Percentiles rank a stretch among this genome's conserved stretches.
phyloP scores from a whole-genome alignment of 306 rosid genomes.

The Sicyos baderoa region DNA sequence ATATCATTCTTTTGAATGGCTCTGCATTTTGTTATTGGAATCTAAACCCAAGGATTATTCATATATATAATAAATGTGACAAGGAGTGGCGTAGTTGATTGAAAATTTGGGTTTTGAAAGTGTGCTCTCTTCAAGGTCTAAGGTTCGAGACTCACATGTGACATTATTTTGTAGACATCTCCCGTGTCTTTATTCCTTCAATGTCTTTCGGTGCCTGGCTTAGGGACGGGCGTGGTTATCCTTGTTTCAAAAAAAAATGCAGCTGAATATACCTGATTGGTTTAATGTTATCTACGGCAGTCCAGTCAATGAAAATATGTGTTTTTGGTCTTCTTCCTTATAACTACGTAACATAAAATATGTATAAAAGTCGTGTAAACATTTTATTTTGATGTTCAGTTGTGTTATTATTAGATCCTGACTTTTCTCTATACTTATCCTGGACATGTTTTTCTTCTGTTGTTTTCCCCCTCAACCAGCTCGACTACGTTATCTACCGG shows the following conservation, averaged over 20 bases:
- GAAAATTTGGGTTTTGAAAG: too few species aligned
- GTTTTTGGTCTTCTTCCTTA: background rate
- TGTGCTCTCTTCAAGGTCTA: too few species aligned
- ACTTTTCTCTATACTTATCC: background rate
- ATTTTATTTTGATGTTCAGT: background rate
- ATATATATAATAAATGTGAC: background rate
- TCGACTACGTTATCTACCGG: slow-evolving; percentile 88
- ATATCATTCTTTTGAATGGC: background rate
- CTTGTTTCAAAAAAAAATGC: too few species aligned
- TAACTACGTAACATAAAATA: background rate
- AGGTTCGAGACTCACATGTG: too few species aligned
- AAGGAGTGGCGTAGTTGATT: too few species aligned
- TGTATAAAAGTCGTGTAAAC: background rate
- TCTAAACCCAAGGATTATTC: background rate
- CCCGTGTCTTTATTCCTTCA: too few species aligned
- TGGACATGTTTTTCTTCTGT: slow-evolving; percentile 15
- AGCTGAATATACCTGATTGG: background rate
- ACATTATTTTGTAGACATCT: too few species aligned
- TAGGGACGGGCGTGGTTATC: too few species aligned
- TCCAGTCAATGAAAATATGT: background rate
- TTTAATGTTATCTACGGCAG: background rate
- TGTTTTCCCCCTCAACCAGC: slow-evolving; percentile 40
- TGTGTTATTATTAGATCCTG: background rate
- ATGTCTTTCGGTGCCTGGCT: too few species aligned
- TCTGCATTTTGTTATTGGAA: background rate